Base-by-base conservation (phyloP, 179 eudicot species). In the Nepenthes alata region DNA sequence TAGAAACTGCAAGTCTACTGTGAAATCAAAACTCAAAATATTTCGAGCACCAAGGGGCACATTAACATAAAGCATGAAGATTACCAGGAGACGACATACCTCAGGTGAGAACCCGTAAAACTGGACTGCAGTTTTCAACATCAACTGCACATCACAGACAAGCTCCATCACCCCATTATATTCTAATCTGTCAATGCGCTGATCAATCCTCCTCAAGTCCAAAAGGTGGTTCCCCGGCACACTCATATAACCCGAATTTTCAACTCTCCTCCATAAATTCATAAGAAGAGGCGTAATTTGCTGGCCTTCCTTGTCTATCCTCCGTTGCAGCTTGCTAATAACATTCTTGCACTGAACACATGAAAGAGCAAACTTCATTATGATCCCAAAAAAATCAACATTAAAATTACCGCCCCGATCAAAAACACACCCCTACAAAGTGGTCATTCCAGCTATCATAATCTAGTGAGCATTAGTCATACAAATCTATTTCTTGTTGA, bases 271-370 rank as follows among this genome's bases (percentile, higher is more conserved):
- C 96, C 98, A 93, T 68, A 93, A 77, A 51, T 85, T 95, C 55
- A 85, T 73, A 38, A 93, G 78, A 54, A 89, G 75, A n/a, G 98
- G 96, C 64, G 89, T 80, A 70, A 93, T 87, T 55, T 83, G 80
- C 50, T 68, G 79, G 59, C 98, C 98, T 78, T 89, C 95, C 75
- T 72, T 81, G 60, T 86, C 88, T 62, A 93, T 81, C 75, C 86
- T 93, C 73, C 81, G 81, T 51, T 76, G 93, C 67, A 93, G 72
- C 83, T 84, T 93, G 77, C 73, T 75, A 58, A 87, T 79, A 38
- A 87, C 90, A 63, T 71, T 85, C 79, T 93, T 93, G 82, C 98
- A 89, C 98, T 93, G 82, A 73, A 73, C 68, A 63, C 35, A 58
- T 37, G 56, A 62, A 64, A 64, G 11, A 15, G 12, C 35, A 14